A percentile compares a stretch with the other conserved stretches of the same genome.
Evolutionary conservation across 2,329 filamentous ascomycete species (phyloP).

Genomic region (Bimuria novae-zelandiae): DNA sequence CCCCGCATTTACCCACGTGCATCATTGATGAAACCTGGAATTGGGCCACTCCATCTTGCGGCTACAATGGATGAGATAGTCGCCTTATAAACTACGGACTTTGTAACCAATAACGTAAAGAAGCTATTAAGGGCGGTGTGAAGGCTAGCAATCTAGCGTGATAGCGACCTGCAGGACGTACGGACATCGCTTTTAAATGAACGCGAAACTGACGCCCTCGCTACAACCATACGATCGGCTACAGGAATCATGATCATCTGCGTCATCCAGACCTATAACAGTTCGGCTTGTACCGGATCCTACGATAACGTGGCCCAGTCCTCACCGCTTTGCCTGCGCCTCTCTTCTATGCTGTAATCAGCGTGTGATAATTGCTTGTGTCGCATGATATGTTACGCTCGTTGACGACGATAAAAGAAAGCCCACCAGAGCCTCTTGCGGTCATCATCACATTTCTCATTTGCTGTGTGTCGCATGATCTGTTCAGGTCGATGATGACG

Average conservation of each 20-base stretch:
- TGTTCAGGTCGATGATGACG: no score
- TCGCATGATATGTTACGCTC: no score
- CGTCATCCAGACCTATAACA: neutral
- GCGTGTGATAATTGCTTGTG: no score
- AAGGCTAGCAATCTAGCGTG: neutral
- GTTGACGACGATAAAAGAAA: no score
- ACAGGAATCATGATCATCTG: slow-evolving; percentile 45
- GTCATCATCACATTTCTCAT: no score
- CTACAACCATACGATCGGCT: slow-evolving; percentile 51
- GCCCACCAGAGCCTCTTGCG: no score
- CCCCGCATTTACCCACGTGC: slow-evolving; percentile 3
- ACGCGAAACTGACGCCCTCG: slow-evolving; percentile 47
- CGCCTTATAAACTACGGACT: neutral
- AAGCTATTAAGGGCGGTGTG: neutral
- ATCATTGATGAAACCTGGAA: neutral
- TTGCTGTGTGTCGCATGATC: no score
- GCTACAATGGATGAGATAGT: neutral
- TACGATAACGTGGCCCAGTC: neutral
- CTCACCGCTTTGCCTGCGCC: neutral
- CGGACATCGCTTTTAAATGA: slow-evolving; percentile 1
- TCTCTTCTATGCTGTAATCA: no score
- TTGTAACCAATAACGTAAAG: neutral
- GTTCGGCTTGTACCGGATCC: neutral
- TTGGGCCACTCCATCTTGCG: neutral
- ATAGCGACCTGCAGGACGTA: neutral